Base-by-base conservation (phyloP, 2,329 filamentous ascomycete species). In the Verticillium longisporum region DNA sequence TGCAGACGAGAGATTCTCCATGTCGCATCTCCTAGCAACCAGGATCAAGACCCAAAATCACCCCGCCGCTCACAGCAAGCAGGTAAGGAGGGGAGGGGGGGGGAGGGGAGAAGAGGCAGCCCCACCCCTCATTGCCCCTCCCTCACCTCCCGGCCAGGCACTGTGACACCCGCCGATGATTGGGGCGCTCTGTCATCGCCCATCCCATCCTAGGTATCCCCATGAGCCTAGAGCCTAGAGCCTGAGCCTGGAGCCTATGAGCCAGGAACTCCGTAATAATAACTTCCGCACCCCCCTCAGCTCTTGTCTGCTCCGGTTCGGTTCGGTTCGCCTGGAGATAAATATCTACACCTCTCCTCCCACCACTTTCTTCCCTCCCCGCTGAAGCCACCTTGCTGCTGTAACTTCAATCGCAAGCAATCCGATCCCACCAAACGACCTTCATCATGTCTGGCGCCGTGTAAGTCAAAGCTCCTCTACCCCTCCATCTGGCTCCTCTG, bases 361-460 rank as follows among this genome's bases (percentile, higher is more conserved):
- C 34, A 18, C 57, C 38, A n/a, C 41, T 37, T 37, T 53, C 13
- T 26, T 38, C 61, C 59, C 33, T 60, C 58, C 26, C 26, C 60
- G 60, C 60, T 37, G 62, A 65, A 55, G 31, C 56, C 61, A 41
- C 61, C 55, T 62, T 41, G 60, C 50, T 41, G 53, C 56, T 58
- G 57, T 57, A 57, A 57, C 36, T 38, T 38, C 56, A 57, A 57
- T 57, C 59, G 62, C 58, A 61, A 50, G 45, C 45, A 50, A 50
- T 50, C 31, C 55, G 31, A 58, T 56, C 61, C 54, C 59, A 60
- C 33, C 53, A 61, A 61, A 61, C 55, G 32, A 64, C 55, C 63
- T 59, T 74, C 77, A 83, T 77, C 77, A 86, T 87, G 84, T 86
- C 84, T 82, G 83, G 83, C 75, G 77, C 86, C 77, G 84, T 86